Percentiles rank a stretch among this genome's conserved stretches.
Conservation (phyloP, 1,284 basidiomycete genomes). For the Pyrrhoderma noxium region DNA sequence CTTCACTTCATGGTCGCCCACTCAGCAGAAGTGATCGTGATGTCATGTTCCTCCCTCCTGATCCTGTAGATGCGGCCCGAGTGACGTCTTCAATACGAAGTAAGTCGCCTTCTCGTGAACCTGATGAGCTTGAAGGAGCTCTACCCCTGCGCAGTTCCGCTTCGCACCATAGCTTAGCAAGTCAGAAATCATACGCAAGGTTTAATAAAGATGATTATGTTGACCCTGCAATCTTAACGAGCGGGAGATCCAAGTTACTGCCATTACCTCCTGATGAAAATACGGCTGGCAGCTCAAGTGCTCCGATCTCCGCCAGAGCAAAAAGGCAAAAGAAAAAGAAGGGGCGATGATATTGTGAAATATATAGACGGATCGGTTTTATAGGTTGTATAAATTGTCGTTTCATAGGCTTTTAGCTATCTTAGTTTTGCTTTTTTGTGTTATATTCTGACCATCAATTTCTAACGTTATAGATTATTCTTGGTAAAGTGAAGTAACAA, state of each 20-base stretch:
- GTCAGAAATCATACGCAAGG: constrained; percentile 24
- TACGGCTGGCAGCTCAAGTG: constrained; percentile 17
- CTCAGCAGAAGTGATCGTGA: constrained; percentile 1
- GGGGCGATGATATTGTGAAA: background rate
- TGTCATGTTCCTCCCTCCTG: constrained; percentile 2
- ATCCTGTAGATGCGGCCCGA: constrained; percentile 26
- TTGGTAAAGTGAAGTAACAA: too few relatives aligned
- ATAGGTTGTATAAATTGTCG: too few relatives aligned
- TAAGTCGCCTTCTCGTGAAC: constrained; percentile 21
- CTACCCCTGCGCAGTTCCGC: constrained; percentile 9
- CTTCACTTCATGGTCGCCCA: background rate
- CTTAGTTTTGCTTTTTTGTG: too few relatives aligned
- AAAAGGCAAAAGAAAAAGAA: background rate
- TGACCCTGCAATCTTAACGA: constrained; percentile 29
- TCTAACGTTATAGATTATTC: too few relatives aligned
- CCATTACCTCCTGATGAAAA: constrained; percentile 2
- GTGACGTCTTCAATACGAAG: constrained; percentile 41
- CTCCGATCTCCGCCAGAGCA: background rate
- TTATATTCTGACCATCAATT: too few relatives aligned
- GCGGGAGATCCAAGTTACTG: constrained; percentile 18
- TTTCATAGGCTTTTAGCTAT: too few relatives aligned
- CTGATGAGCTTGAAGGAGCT: background rate
- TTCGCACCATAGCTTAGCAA: constrained; percentile 27
- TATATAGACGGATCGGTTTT: constrained; percentile 12
- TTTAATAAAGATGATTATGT: constrained; percentile 26